These are phyloP conservation scores for Pseudogymnoascus sp. DNA, from an alignment of 2,329 filamentous ascomycete genomes.

Conservation along the genomic window DNA sequence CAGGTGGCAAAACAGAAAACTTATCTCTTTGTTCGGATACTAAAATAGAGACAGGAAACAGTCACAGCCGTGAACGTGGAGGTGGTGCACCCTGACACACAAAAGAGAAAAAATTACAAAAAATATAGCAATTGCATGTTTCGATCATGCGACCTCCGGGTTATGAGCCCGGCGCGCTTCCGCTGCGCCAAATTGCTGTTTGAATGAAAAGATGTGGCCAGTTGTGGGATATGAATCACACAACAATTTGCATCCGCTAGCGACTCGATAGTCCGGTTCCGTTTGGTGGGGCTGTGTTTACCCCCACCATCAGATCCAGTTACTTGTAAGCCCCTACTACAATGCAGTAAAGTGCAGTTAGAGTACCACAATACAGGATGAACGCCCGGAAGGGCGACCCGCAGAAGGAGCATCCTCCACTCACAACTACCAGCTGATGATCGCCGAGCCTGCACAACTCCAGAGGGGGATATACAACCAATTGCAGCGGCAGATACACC, in stretches of 20 bases:
- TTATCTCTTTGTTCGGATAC: not conserved
- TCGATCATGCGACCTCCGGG: slow-evolving; percentile 14
- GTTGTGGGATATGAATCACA: not conserved
- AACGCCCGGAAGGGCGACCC: not conserved
- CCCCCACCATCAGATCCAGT: slow-evolving; percentile 2
- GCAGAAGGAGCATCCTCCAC: not conserved
- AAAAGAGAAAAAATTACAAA: not conserved
- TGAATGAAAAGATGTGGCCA: not conserved
- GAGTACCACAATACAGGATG: not conserved
- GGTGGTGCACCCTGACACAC: not conserved
- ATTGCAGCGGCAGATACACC: not conserved
- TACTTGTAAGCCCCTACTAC: not conserved
- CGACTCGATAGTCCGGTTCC: not conserved
- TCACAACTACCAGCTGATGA: not conserved
- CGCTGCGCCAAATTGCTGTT: slow-evolving; percentile 14
- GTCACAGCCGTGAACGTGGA: not conserved
- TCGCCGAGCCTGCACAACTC: not conserved
- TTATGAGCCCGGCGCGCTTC: slow-evolving; percentile 16
- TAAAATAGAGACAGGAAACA: not conserved
- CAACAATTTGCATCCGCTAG: not conserved
- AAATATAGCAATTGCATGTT: slow-evolving; percentile 11
- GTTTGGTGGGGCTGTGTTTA: not conserved
- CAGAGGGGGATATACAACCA: not conserved
- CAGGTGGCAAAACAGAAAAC: not conserved
- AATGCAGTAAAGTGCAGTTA: not conserved